These are phyloP conservation scores for Suhomyces canberraensis DNA, from an alignment of 805 yeast species.

Conservation along the genomic window DNA sequence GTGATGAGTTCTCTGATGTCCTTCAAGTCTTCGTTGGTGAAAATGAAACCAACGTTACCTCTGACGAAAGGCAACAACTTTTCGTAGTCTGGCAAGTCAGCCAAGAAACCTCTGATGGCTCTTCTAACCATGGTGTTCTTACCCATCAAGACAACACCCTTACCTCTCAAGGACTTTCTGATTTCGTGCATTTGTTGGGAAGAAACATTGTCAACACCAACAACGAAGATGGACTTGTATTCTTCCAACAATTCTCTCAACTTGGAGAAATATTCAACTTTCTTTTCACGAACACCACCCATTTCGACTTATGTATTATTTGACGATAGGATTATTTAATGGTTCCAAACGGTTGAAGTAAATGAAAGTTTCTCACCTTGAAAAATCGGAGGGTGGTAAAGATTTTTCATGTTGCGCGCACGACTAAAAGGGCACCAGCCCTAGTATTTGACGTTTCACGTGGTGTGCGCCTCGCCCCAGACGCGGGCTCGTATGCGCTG, in stretches of 20 bases:
- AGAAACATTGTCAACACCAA: slow-evolving; percentile 99
- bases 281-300: slow-evolving; percentile 99
- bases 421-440: neutral
- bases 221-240: slow-evolving; percentile 97
- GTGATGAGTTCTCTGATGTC: slow-evolving; percentile 83
- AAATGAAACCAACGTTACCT: slow-evolving; percentile 99
- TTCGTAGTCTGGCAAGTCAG: slow-evolving; percentile 95
- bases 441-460: too few species aligned
- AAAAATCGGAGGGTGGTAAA: slow-evolving; percentile 1
- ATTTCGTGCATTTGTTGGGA: slow-evolving; percentile 99
- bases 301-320: slow-evolving; percentile 71
- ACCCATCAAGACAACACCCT: slow-evolving; percentile 97
- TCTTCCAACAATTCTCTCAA: slow-evolving; percentile 93
- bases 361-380: neutral
- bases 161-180: slow-evolving; percentile 94
- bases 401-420: slow-evolving; percentile 3
- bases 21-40: slow-evolving; percentile 96
- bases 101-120: slow-evolving; percentile 93
- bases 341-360: slow-evolving; percentile 32
- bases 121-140: slow-evolving; percentile 99
- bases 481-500: too few species aligned
- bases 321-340: slow-evolving; percentile 93
- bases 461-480: too few species aligned
- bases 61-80: slow-evolving; percentile 89
- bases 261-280: slow-evolving; percentile 90